Conservation (phyloP, 768 basidiomycete species). For the Terana coerulea region DNA sequence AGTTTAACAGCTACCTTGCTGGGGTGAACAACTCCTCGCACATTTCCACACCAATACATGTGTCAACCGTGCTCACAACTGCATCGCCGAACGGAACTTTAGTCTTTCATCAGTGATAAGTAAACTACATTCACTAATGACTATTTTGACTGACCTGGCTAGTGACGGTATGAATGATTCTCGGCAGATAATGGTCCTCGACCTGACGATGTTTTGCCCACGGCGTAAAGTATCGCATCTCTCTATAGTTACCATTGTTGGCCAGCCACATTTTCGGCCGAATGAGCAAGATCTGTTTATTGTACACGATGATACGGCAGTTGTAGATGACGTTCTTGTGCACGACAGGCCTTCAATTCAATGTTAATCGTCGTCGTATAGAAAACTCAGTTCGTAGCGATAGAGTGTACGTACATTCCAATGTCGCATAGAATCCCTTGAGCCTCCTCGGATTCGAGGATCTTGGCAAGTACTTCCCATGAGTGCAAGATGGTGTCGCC, state of each 20-base stretch:
- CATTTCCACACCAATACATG: conserved; percentile 93
- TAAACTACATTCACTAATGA: background rate
- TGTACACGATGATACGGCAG: conserved; percentile 85
- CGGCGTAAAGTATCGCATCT: conserved; percentile 81
- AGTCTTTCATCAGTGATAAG: conserved; percentile 37
- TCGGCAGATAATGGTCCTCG: conserved; percentile 90
- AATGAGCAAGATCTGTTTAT: conserved; percentile 87
- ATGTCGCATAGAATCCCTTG: conserved; percentile 92
- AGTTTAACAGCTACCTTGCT: conserved; percentile 58
- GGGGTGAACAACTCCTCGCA: conserved; percentile 99
- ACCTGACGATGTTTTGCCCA: conserved; percentile 88
- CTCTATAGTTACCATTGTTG: conserved; percentile 96
- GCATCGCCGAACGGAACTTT: conserved; percentile 97
- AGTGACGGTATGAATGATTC: conserved; percentile 84
- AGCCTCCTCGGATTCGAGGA: conserved; percentile 74
- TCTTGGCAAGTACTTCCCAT: conserved; percentile 95
- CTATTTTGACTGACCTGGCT: conserved; percentile 58
- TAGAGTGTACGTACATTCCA: conserved; percentile 68
- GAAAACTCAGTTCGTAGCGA: background rate
- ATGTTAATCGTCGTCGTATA: background rate
- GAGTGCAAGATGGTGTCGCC: conserved; percentile 96
- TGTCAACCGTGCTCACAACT: conserved; percentile 89
- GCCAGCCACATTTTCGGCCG: conserved; percentile 99
- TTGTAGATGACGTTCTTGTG: conserved; percentile 99
- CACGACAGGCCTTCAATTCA: conserved; percentile 75